Evolutionary conservation across 164 flowering plant species (phyloP).

Genomic region (Annona cherimola): DNA sequence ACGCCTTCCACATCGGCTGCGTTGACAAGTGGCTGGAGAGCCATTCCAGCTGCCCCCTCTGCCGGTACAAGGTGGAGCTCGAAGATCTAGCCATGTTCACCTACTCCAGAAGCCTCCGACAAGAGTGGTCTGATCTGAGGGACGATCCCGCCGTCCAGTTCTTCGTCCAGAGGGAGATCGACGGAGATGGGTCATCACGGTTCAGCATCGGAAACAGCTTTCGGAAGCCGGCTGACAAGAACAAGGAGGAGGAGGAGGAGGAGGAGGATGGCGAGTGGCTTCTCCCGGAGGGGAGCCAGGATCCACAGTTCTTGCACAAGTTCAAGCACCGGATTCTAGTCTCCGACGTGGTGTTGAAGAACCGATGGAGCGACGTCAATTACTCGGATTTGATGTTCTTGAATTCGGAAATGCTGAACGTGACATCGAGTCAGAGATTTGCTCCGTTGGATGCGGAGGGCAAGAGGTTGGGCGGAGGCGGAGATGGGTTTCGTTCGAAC

Average conservation of each 20-base stretch:
- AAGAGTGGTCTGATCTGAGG: conserved; percentile 28
- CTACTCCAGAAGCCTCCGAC: conserved; percentile 48
- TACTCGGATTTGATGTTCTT: conserved; percentile 67
- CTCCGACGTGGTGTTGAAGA: conserved; percentile 57
- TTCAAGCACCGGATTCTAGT: conserved; percentile 59
- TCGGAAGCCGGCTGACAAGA: conserved; percentile 15
- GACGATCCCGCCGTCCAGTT: conserved; percentile 39
- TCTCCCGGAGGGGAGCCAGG: conserved; percentile 17
- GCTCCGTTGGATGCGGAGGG: conserved; percentile 3
- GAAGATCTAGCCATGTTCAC: conserved; percentile 40
- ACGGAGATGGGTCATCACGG: conserved; percentile 23
- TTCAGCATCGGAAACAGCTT: conserved; percentile 36
- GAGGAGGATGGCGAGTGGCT: too few species aligned
- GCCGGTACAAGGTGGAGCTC: conserved; percentile 46
- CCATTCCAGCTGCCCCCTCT: conserved; percentile 87
- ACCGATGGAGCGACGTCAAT: conserved; percentile 73
- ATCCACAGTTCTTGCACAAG: conserved; percentile 31
- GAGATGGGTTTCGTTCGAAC: conserved; percentile 4
- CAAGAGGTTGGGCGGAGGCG: conserved; percentile 17
- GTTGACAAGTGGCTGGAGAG: conserved; percentile 87
- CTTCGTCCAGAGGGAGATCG: conserved; percentile 27
- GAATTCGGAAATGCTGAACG: conserved; percentile 58
- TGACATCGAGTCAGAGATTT: conserved; percentile 25
- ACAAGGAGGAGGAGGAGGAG: conserved; percentile 20
- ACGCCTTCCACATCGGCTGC: conserved; percentile 80